phyloP scores from a whole-genome alignment of 306 rosid species.

The Cucurbita pepo region DNA sequence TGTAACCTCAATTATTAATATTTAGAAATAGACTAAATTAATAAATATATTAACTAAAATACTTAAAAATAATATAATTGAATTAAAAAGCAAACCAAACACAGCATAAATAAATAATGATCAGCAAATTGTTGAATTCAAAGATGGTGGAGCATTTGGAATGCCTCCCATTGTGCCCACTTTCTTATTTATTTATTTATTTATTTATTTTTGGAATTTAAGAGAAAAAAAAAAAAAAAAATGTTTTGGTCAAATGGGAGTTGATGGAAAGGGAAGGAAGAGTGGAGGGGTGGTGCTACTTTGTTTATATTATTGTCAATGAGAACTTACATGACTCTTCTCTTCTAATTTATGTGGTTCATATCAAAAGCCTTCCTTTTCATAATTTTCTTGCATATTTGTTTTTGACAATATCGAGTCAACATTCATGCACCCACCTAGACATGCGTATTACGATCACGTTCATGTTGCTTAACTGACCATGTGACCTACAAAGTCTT shows the following conservation, averaged over 20 bases:
- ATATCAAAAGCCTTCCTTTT: not conserved
- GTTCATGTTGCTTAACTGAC: no score
- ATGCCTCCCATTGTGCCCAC: not conserved
- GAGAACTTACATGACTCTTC: constrained; percentile 3
- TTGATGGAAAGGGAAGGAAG: not conserved
- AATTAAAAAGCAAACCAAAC: not conserved
- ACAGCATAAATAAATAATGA: no score
- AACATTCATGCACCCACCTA: no score
- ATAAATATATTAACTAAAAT: no score
- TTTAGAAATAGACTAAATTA: no score
- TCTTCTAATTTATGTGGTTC: not conserved
- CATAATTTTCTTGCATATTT: not conserved
- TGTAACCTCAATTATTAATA: no score
- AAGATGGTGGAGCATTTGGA: not conserved
- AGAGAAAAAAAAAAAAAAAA: not conserved
- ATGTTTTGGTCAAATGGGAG: constrained; percentile 3
- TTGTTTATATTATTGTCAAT: not conserved
- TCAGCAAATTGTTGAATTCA: not conserved
- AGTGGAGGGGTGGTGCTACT: constrained; percentile 9
- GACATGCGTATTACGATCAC: no score
- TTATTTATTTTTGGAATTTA: no score
- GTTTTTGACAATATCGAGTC: no score
- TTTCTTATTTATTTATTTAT: not conserved
- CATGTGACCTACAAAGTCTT: no score
- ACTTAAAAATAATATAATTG: no score